Percentiles rank a stretch among this genome's conserved stretches.
phyloP scores from a whole-genome alignment of 2,329 filamentous ascomycete species.

The Calonectria fujianensis region DNA sequence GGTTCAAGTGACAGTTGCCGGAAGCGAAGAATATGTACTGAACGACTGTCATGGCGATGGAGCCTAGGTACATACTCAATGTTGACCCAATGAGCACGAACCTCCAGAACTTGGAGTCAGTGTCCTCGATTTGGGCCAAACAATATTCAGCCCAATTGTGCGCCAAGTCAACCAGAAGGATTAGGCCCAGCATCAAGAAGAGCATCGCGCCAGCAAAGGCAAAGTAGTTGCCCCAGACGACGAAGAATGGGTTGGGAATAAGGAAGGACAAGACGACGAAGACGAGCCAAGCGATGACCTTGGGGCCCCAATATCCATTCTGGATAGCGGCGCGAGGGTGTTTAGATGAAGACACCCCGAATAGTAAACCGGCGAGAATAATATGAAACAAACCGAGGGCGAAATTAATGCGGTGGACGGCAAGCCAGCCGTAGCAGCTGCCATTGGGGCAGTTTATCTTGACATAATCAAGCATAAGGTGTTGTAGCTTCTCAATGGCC shows the following conservation, averaged over 20 bases:
- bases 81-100: conserved; percentile 93
- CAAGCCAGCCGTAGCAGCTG: conserved; percentile 95
- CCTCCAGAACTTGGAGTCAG: conserved; percentile 90
- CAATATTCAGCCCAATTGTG: conserved; percentile 99
- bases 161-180: conserved; percentile 94
- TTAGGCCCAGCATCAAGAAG: conserved; percentile 93
- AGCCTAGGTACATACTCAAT: conserved; percentile 92
- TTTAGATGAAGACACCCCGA: conserved; percentile 91
- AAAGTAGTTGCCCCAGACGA: conserved; percentile 96
- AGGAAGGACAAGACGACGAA: conserved; percentile 95
- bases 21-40: conserved; percentile 98
- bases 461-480: conserved; percentile 95
- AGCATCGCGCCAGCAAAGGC: conserved; percentile 91
- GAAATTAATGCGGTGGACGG: conserved; percentile 98
- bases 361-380: conserved; percentile 86
- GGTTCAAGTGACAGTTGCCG: conserved; percentile 93
- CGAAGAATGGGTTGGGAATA: conserved; percentile 95
- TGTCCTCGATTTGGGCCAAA: conserved; percentile 92
- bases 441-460: conserved; percentile 94
- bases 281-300: conserved; percentile 90
- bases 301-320: conserved; percentile 99
- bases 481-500: conserved; percentile 96
- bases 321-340: conserved; percentile 91
- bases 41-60: conserved; percentile 93
- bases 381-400: conserved; percentile 96